Evolutionary conservation across 2,329 filamentous ascomycete species (phyloP).

Genomic region (Cephalotrichum gorgonifer): DNA sequence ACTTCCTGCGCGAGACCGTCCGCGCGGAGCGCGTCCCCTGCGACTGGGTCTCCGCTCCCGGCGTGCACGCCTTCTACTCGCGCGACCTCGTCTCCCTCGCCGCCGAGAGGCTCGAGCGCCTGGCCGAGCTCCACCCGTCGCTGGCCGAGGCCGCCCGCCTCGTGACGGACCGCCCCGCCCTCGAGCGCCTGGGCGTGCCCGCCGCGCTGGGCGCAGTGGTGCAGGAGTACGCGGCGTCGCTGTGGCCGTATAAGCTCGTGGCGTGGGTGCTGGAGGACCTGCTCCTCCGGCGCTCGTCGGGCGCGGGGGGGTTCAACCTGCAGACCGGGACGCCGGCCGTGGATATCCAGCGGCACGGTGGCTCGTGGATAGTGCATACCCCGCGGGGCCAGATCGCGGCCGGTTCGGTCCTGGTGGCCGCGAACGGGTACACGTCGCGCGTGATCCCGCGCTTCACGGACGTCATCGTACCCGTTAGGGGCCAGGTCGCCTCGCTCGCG

Average conservation of each 20-base stretch:
- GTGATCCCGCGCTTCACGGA: conserved; percentile 59
- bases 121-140: conserved; percentile 43
- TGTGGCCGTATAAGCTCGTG: conserved; percentile 83
- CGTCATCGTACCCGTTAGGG: conserved; percentile 67
- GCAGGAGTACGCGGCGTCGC: conserved; percentile 52
- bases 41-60: conserved; percentile 55
- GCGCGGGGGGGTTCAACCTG: conserved; percentile 49
- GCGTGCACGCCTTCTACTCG: conserved; percentile 54
- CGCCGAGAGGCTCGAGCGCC: conserved; percentile 34
- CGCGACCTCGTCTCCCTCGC: conserved; percentile 42
- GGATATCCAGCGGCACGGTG: conserved; percentile 25
- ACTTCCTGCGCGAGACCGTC: conserved; percentile 48
- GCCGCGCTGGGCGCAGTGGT: conserved; percentile 52
- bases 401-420: conserved; percentile 61
- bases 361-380: conserved; percentile 54
- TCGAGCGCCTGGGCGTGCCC: conserved; percentile 44
- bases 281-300: conserved; percentile 20
- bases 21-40: conserved; percentile 49
- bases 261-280: conserved; percentile 57
- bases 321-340: conserved; percentile 64
- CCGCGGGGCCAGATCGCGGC: conserved; percentile 56
- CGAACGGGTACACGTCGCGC: conserved; percentile 74
- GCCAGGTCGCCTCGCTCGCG: conserved; percentile 58
- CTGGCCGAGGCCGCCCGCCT: conserved; percentile 38
- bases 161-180: conserved; percentile 19